Evolutionary conservation across 495 filamentous ascomycete genomes (phyloP).

Genomic region (Penicillium desertorum): DNA sequence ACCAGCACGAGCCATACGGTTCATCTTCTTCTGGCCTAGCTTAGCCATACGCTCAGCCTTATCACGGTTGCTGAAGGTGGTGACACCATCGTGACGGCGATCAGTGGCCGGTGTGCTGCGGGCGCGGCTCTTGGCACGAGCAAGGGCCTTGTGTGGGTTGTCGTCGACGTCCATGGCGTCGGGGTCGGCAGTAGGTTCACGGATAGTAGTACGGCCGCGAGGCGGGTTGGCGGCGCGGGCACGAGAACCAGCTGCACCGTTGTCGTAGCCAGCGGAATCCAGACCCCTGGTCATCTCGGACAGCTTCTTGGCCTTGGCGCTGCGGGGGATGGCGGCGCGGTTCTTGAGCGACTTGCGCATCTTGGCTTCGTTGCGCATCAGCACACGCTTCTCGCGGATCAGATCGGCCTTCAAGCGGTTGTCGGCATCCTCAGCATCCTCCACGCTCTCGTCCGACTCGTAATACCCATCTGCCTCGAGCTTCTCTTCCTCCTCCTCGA

Average conservation of each 20-base stretch:
- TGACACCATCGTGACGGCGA: slow-evolving; percentile 74
- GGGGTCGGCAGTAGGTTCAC: slow-evolving; percentile 58
- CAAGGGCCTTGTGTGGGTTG: slow-evolving; percentile 57
- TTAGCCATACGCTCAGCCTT: slow-evolving; percentile 85
- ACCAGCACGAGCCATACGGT: slow-evolving; percentile 92
- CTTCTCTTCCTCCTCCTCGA: slow-evolving; percentile 93
- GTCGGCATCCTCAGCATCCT: slow-evolving; percentile 83
- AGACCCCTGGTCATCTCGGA: slow-evolving; percentile 82
- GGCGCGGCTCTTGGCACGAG: slow-evolving; percentile 73
- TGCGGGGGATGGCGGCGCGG: slow-evolving; percentile 82
- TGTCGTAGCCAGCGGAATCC: slow-evolving; percentile 81
- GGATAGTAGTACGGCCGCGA: slow-evolving; percentile 57
- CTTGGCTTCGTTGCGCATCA: slow-evolving; percentile 88
- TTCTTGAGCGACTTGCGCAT: slow-evolving; percentile 96
- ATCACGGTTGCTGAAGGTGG: slow-evolving; percentile 50
- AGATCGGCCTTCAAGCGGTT: slow-evolving; percentile 86
- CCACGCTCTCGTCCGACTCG: slow-evolving; percentile 62
- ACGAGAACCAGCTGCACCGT: slow-evolving; percentile 66
- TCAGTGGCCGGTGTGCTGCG: slow-evolving; percentile 76
- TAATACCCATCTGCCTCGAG: slow-evolving; percentile 85
- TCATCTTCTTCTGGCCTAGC: slow-evolving; percentile 96
- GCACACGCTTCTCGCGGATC: slow-evolving; percentile 84
- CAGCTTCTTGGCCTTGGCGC: slow-evolving; percentile 69
- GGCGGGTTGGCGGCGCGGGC: slow-evolving; percentile 57
- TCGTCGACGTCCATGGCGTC: slow-evolving; percentile 96